phyloP scores from a whole-genome alignment of 2,329 filamentous ascomycete species.

The Alternaria viburni region DNA sequence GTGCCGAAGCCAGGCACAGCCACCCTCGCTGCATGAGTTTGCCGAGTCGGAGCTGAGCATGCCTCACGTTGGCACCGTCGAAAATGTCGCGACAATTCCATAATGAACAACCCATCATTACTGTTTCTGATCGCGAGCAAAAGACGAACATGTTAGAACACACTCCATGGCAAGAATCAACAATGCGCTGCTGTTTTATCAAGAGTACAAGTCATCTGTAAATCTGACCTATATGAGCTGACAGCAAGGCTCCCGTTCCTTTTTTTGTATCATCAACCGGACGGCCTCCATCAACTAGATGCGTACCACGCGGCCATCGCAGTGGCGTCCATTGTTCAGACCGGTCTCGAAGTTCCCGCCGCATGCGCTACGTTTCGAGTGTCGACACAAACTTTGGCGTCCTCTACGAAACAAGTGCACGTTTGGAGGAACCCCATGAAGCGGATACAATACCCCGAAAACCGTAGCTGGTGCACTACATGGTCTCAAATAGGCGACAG shows the following conservation, averaged over 20 bases:
- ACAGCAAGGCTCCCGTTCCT: neutral
- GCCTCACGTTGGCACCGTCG: neutral
- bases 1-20: neutral
- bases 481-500: neutral
- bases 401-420: slow-evolving; percentile 5
- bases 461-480: neutral
- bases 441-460: slow-evolving; percentile 2
- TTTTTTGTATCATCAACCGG: neutral
- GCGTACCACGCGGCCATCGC: neutral
- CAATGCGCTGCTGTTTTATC: neutral
- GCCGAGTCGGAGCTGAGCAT: neutral
- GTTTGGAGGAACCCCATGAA: slow-evolving; percentile 11
- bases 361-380: slow-evolving; percentile 14
- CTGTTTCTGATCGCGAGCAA: neutral
- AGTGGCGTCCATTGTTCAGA: neutral
- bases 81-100: neutral
- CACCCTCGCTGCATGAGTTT: neutral
- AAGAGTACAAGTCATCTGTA: neutral
- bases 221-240: neutral
- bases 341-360: slow-evolving; percentile 2
- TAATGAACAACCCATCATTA: neutral
- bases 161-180: neutral
- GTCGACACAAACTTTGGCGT: slow-evolving; percentile 12
- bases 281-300: neutral
- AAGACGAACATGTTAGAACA: neutral